Conservation (phyloP, 2,329 filamentous ascomycete genomes). For the Cladosporium sp. region DNA sequence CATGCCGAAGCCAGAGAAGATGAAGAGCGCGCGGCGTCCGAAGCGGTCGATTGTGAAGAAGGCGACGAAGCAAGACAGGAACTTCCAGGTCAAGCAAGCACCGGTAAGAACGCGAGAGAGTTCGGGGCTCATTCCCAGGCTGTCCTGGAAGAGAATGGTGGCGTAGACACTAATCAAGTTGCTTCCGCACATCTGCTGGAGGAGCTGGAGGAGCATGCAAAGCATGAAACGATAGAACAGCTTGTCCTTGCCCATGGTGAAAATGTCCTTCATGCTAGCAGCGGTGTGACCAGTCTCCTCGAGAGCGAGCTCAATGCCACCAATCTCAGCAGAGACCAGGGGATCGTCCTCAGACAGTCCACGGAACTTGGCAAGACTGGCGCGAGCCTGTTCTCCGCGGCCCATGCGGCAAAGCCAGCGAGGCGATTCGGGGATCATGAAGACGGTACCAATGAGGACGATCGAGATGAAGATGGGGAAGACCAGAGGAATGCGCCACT, state of each 20-base stretch:
- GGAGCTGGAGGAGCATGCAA: slow-evolving; percentile 53
- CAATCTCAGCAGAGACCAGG: slow-evolving; percentile 45
- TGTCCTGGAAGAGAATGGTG: slow-evolving; percentile 33
- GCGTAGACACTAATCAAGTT: slow-evolving; percentile 35
- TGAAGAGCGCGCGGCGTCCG: slow-evolving; percentile 42
- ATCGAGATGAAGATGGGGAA: slow-evolving; percentile 47
- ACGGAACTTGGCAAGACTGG: slow-evolving; percentile 42
- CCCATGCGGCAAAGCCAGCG: slow-evolving; percentile 53
- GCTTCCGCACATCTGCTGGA: slow-evolving; percentile 54
- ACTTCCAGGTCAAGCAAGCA: slow-evolving; percentile 57
- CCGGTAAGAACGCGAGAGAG: slow-evolving; percentile 46
- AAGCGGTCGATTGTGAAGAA: slow-evolving; percentile 45
- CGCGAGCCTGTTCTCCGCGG: slow-evolving; percentile 45
- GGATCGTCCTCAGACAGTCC: slow-evolving; percentile 41
- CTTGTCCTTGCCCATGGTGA: slow-evolving; percentile 53
- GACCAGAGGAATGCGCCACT: slow-evolving; percentile 47
- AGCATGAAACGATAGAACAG: slow-evolving; percentile 53
- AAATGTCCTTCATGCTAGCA: slow-evolving; percentile 45
- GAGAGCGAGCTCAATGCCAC: slow-evolving; percentile 51
- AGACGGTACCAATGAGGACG: slow-evolving; percentile 36
- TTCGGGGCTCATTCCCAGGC: slow-evolving; percentile 41
- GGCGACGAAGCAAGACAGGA: slow-evolving; percentile 52
- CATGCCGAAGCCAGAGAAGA: slow-evolving; percentile 47
- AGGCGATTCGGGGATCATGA: slow-evolving; percentile 47
- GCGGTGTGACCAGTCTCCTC: slow-evolving; percentile 44